Evolutionary conservation across 1,284 basidiomycete genomes (phyloP).

Genomic region (Phaffia rhodozyma): DNA sequence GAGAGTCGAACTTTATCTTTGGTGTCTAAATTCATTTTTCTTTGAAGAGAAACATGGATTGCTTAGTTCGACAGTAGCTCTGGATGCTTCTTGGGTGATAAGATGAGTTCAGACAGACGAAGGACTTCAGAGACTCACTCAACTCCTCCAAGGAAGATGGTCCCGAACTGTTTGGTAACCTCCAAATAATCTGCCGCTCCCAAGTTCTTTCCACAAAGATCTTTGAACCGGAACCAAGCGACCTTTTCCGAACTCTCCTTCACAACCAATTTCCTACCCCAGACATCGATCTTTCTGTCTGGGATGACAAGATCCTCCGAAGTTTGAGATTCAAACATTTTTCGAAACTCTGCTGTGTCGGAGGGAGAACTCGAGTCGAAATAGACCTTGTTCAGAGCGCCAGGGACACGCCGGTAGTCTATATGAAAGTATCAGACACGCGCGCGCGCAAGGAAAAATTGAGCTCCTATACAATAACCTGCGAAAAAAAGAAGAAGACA

Average conservation of each 20-base stretch:
- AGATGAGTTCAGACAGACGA: background rate
- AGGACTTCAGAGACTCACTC: conserved; percentile 35
- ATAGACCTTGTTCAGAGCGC: conserved; percentile 83
- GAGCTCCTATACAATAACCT: background rate
- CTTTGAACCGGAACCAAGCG: conserved; percentile 75
- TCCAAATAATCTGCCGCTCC: conserved; percentile 94
- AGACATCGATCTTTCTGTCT: conserved; percentile 61
- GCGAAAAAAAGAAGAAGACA: background rate
- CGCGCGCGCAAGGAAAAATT: background rate
- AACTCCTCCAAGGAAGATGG: conserved; percentile 77
- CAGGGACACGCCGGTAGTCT: conserved; percentile 87
- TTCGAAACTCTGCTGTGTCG: conserved; percentile 52
- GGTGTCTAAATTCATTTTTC: conserved; percentile 67
- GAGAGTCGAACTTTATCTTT: conserved; percentile 61
- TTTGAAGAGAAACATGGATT: background rate
- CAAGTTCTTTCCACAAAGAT: conserved; percentile 79
- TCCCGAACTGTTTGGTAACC: conserved; percentile 74
- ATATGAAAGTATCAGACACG: background rate
- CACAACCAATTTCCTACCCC: conserved; percentile 72
- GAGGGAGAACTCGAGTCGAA: conserved; percentile 55
- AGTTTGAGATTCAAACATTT: conserved; percentile 65
- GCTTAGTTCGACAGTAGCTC: too few species aligned
- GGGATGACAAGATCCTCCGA: conserved; percentile 43
- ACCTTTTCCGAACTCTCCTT: conserved; percentile 67
- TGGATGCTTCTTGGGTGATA: too few species aligned